Conservation (phyloP, 108 stramenopile species). For the Fistulifera solaris region DNA sequence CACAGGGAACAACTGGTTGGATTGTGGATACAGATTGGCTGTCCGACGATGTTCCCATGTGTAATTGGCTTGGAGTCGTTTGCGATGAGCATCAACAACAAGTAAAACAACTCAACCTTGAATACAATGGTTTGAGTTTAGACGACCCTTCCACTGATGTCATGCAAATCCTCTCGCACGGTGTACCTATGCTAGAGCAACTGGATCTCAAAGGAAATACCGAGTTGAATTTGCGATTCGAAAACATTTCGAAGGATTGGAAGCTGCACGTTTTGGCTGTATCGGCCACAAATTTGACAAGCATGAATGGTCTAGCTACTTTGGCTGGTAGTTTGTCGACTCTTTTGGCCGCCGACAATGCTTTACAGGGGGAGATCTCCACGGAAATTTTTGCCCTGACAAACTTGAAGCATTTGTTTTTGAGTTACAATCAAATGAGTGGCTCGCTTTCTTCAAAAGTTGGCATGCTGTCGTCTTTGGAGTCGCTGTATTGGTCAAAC, state of each 20-base stretch:
- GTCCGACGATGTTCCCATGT: conserved; percentile 30
- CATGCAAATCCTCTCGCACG: not conserved
- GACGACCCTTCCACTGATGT: not conserved
- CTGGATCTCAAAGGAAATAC: conserved; percentile 6
- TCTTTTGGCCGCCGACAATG: too few species aligned
- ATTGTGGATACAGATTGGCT: conserved; percentile 10
- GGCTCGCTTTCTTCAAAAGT: conserved; percentile 42
- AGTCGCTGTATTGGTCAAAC: conserved; percentile 23
- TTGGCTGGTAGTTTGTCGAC: too few species aligned
- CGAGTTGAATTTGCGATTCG: not conserved
- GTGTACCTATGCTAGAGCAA: not conserved
- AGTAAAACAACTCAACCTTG: conserved; percentile 47
- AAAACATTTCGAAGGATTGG: not conserved
- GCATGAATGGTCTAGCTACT: not conserved
- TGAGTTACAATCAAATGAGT: conserved; percentile 29
- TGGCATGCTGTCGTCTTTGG: conserved; percentile 19
- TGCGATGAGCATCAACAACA: conserved; percentile 21
- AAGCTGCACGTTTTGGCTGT: not conserved
- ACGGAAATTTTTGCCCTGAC: conserved; percentile 12
- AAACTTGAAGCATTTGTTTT: conserved; percentile 7
- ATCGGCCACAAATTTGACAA: not conserved
- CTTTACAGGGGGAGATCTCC: conserved; percentile 14
- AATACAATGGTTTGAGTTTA: conserved; percentile 2
- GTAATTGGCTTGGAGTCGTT: conserved; percentile 44
- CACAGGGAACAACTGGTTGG: conserved; percentile 4